Evolutionary conservation across 139 green algal species (phyloP).

Genomic region (Tetraselmis striata): DNA sequence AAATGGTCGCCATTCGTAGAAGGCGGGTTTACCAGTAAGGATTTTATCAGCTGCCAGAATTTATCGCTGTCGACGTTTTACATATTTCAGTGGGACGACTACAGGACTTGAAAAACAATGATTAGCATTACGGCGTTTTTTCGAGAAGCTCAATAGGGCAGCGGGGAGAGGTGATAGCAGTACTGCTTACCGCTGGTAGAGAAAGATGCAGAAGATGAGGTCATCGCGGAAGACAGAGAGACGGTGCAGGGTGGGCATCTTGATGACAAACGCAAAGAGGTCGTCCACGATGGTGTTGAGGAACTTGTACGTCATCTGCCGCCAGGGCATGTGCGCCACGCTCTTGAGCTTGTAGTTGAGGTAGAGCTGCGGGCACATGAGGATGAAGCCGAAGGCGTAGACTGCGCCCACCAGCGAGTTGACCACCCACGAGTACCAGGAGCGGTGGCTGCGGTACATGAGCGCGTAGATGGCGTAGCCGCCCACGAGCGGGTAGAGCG

Average conservation of each 20-base stretch:
- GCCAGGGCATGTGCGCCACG: conserved; percentile 93
- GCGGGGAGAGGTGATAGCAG: too few species aligned
- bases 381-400: conserved; percentile 98
- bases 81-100: too few species aligned
- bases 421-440: conserved; percentile 89
- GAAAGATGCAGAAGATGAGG: conserved; percentile 87
- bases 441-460: conserved; percentile 77
- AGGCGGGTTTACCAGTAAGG: too few species aligned
- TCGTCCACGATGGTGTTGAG: conserved; percentile 99
- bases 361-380: conserved; percentile 97
- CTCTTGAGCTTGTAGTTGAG: conserved; percentile 99
- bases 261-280: conserved; percentile 99
- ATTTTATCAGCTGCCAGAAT: too few species aligned
- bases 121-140: too few species aligned
- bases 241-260: conserved; percentile 91
- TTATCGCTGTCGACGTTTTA: too few species aligned
- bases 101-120: too few species aligned
- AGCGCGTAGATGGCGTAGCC: conserved; percentile 88
- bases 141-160: too few species aligned
- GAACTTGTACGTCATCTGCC: conserved; percentile 99
- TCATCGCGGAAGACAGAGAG: conserved; percentile 83
- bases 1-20: too few species aligned
- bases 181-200: conserved; percentile 82
- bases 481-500: conserved; percentile 79
- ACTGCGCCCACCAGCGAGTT: conserved; percentile 84